phyloP scores from a whole-genome alignment of 2,329 filamentous ascomycete genomes.

The Microdochium paspali region DNA sequence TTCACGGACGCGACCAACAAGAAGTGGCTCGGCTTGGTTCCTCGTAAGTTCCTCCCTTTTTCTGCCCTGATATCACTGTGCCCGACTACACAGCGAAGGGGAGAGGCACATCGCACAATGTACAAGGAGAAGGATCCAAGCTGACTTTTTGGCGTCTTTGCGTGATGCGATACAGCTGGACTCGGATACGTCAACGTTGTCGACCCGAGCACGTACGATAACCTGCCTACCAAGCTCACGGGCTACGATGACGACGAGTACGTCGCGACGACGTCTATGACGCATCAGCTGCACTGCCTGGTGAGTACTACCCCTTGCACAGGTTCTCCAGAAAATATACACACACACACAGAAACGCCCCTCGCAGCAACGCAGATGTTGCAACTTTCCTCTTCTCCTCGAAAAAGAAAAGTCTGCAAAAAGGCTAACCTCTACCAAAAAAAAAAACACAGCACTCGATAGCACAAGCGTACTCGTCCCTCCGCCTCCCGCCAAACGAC shows the following conservation, averaged over 20 bases:
- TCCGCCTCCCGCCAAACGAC: slow-evolving; percentile 13
- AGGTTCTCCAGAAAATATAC: no score
- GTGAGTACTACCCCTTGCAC: slow-evolving; percentile 13
- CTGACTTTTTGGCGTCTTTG: no score
- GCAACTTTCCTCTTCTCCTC: no score
- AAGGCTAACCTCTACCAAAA: no score
- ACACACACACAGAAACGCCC: no score
- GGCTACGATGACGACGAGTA: slow-evolving; percentile 20
- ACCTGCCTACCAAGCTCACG: slow-evolving; percentile 24
- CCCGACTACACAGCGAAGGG: background rate
- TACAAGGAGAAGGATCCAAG: no score
- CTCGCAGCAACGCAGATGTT: no score
- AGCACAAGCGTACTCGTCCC: slow-evolving; percentile 23
- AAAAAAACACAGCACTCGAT: slow-evolving; percentile 22
- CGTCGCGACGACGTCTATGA: slow-evolving; percentile 31
- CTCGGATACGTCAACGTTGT: slow-evolving; percentile 28
- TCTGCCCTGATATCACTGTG: no score
- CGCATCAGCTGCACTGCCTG: slow-evolving; percentile 33
- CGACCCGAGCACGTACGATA: slow-evolving; percentile 21
- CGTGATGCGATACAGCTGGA: slow-evolving; percentile 22
- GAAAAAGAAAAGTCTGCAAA: no score
- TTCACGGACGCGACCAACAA: slow-evolving; percentile 21
- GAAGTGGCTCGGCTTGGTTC: slow-evolving; percentile 29
- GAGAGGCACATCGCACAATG: background rate
- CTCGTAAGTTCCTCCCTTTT: slow-evolving; percentile 18